Evolutionary conservation across 2,329 filamentous ascomycete species (phyloP).

Genomic region (Coniochaeta sp.): DNA sequence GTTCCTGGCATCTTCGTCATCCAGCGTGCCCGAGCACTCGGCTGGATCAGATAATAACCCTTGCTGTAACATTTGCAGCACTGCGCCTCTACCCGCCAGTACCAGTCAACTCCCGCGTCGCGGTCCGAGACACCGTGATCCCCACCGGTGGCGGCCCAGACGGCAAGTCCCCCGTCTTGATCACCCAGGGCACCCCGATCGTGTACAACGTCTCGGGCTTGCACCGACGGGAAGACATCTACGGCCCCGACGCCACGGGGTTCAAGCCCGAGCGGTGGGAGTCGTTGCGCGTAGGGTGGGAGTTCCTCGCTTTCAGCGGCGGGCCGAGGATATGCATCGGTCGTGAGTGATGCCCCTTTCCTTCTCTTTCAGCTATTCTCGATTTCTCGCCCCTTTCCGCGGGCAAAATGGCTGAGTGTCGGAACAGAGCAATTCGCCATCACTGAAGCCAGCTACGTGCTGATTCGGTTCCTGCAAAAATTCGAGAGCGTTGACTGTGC

Average conservation of each 20-base stretch:
- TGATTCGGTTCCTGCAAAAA: not conserved
- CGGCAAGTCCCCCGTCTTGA: conserved; percentile 28
- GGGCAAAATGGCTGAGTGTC: not conserved
- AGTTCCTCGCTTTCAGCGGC: not conserved
- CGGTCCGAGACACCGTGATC: conserved; percentile 33
- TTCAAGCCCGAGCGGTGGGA: conserved; percentile 43
- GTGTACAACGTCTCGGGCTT: conserved; percentile 27
- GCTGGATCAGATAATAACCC: no score
- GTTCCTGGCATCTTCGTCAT: not conserved
- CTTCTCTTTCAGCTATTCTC: not conserved
- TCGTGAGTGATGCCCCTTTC: not conserved
- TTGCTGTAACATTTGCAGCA: conserved; percentile 14
- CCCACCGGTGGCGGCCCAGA: conserved; percentile 34
- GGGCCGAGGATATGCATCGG: not conserved
- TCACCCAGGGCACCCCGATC: conserved; percentile 29
- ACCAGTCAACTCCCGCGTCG: conserved; percentile 30
- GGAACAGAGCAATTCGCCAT: not conserved
- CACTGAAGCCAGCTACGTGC: not conserved
- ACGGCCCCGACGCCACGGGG: conserved; percentile 33
- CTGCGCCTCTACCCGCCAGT: conserved; percentile 39
- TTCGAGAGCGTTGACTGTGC: not conserved
- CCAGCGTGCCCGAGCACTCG: no score
- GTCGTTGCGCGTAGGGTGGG: not conserved
- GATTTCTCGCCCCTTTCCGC: no score
- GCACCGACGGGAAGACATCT: conserved; percentile 33